Conservation (phyloP, 2,329 filamentous ascomycete genomes). For the Setomelanomma holmii region DNA sequence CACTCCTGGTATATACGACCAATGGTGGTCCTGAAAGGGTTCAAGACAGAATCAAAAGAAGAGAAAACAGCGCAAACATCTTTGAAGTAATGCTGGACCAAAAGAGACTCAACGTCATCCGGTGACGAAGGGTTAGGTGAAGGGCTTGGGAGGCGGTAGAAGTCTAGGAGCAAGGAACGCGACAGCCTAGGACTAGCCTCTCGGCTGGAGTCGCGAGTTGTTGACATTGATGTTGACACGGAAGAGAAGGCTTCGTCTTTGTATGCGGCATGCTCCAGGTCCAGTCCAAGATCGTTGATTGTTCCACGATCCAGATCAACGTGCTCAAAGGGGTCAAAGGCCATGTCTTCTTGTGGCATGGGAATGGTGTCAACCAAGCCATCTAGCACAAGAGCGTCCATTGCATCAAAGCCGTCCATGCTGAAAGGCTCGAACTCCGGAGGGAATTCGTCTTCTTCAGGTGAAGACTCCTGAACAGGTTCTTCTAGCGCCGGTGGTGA, state of each 20-base stretch:
- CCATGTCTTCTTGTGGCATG: conserved; percentile 31
- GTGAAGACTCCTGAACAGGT: conserved; percentile 28
- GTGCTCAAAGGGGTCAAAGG: conserved; percentile 33
- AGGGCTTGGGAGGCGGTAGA: conserved; percentile 45
- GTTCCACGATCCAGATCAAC: conserved; percentile 35
- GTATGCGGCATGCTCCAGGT: conserved; percentile 25
- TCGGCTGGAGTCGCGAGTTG: conserved; percentile 21
- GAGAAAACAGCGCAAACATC: conserved; percentile 68
- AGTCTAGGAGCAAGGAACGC: conserved; percentile 49
- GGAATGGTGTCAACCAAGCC: conserved; percentile 29
- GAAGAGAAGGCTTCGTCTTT: conserved; percentile 25
- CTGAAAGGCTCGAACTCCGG: conserved; percentile 32
- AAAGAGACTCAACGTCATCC: conserved; percentile 60
- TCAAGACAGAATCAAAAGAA: conserved; percentile 68
- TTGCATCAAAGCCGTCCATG: conserved; percentile 30
- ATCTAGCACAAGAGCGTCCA: conserved; percentile 37
- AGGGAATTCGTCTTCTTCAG: conserved; percentile 34
- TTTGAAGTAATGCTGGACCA: conserved; percentile 70
- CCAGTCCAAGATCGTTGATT: conserved; percentile 27
- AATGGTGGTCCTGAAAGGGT: conserved; percentile 67
- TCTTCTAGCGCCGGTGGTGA: conserved; percentile 31
- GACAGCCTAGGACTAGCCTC: conserved; percentile 42
- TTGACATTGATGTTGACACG: conserved; percentile 14
- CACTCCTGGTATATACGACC: conserved; percentile 65
- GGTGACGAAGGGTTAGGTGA: conserved; percentile 43